These are phyloP conservation scores for Artemisia tridentata DNA, from an alignment of 129 eudicot genomes.

Conservation along the genomic window DNA sequence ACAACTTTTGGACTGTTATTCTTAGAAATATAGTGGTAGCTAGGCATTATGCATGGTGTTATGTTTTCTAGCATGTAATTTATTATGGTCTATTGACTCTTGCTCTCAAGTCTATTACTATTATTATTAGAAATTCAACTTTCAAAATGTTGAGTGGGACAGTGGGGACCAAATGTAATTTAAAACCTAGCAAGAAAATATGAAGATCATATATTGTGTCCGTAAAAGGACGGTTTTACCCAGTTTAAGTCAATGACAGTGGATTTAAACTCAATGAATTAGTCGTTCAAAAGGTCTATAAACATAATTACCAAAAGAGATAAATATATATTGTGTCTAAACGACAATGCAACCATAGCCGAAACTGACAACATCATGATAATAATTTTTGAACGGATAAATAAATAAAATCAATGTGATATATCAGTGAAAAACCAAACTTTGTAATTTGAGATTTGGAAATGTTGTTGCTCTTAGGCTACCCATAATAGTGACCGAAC, in stretches of 20 bases:
- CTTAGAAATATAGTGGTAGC: slow-evolving; percentile 15
- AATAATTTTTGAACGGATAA: too few relatives aligned
- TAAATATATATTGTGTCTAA: not conserved
- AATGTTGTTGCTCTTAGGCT: too few relatives aligned
- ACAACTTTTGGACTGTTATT: slow-evolving; percentile 26
- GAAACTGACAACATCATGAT: not conserved
- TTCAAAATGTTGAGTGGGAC: slow-evolving; percentile 18
- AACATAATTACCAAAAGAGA: too few relatives aligned
- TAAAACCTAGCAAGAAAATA: slow-evolving; percentile 17
- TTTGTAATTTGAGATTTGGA: too few relatives aligned
- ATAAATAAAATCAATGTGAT: too few relatives aligned
- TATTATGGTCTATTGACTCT: slow-evolving; percentile 21
- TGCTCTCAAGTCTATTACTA: not conserved
- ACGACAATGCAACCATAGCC: not conserved
- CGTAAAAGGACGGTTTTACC: too few relatives aligned
- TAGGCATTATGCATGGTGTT: slow-evolving; percentile 27
- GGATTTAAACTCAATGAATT: too few relatives aligned
- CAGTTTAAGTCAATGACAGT: too few relatives aligned
- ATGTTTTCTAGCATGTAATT: slow-evolving; percentile 23
- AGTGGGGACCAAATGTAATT: slow-evolving; percentile 25
- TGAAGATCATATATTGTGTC: not conserved
- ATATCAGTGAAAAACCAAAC: too few relatives aligned
- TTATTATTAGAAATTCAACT: slow-evolving; percentile 2
- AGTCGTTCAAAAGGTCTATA: too few relatives aligned
- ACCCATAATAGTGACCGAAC: too few relatives aligned